Evolutionary conservation across 176 grass and related monocot genomes (phyloP), one percentile per base, ranked within the genome.

Genomic region (Pharus latifolius): DNA sequence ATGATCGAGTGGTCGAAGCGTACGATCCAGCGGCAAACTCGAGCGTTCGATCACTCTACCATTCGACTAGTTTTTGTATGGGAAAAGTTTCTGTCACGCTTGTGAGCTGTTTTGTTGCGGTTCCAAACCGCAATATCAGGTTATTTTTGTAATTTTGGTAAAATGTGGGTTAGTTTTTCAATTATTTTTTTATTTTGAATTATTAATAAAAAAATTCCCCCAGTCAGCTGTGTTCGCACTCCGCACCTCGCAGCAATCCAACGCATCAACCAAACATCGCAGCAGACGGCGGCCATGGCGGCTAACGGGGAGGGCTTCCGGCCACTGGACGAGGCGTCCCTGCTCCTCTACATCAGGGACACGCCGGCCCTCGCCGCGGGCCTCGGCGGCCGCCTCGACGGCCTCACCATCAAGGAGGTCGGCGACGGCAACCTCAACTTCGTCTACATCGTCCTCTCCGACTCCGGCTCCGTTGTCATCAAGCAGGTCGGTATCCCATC

Each of bases 381-480:
- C 49, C 74, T 98, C 38, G 87, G 90, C 26, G 70, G 75, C 38
- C 18, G 58, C 65, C 61, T 85, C 7, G 75, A 80, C 30, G 69
- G 38, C 44, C 48, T 98, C 67, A 28, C 51, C 40, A 70, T 98
- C 62, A 85, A 83, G 62, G 95, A 93, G 82, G 90, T 98, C 83
- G 90, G 95, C 56, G 90, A 93, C 56, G 95, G 89, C 54, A 98
- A 98, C 75, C 95, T 98, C 86, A 98, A 98, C 78, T 93, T 98
- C 84, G 95, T 98, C 75, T 98, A 81, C 82, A 93, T 98, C 83
- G 81, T 98, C 72, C 14, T 49, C 67, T 84, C 83, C 75, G 63
- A 66, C 7, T 43, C 66, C 74, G 95, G 95, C 72, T 83, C 90
- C 58, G 56, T 98, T 33, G 95, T 98, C 33, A 16, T 87, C 78